phyloP scores from a whole-genome alignment of 495 filamentous ascomycete species.

The Sphaerosporella brunnea region DNA sequence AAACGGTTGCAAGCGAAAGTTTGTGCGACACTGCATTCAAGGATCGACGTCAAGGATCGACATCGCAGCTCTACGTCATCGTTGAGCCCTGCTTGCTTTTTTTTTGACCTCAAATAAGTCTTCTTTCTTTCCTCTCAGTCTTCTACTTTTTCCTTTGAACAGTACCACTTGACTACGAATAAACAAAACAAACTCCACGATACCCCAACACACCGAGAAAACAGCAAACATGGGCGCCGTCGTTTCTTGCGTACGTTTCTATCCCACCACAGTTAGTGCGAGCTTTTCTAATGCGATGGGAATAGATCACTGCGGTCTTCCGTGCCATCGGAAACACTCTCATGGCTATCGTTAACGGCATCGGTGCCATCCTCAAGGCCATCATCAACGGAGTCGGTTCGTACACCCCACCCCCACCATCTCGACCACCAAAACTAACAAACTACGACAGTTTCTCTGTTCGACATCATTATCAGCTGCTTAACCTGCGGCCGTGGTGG shows the following conservation, averaged over 20 bases:
- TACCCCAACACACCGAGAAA: constrained; percentile 1
- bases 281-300: constrained; percentile 11
- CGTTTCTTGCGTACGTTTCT: constrained; percentile 71
- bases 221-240: constrained; percentile 64
- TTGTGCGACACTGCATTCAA: not conserved
- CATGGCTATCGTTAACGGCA: constrained; percentile 68
- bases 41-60: not conserved
- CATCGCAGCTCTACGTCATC: not conserved
- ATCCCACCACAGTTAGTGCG: not conserved
- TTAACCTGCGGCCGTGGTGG: constrained; percentile 59
- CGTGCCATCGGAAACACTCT: constrained; percentile 66
- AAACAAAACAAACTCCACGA: not conserved
- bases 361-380: constrained; percentile 53
- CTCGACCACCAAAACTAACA: not conserved
- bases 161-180: not conserved
- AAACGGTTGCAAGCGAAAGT: too few species aligned
- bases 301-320: constrained; percentile 60
- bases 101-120: not conserved
- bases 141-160: not conserved
- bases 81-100: too few species aligned
- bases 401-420: not conserved
- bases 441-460: constrained; percentile 37
- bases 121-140: too few species aligned
- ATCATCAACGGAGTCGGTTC: constrained; percentile 62
- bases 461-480: constrained; percentile 73